Evolutionary conservation across 2,329 filamentous ascomycete genomes (phyloP).

Genomic region (Trichophyton rubrum): DNA sequence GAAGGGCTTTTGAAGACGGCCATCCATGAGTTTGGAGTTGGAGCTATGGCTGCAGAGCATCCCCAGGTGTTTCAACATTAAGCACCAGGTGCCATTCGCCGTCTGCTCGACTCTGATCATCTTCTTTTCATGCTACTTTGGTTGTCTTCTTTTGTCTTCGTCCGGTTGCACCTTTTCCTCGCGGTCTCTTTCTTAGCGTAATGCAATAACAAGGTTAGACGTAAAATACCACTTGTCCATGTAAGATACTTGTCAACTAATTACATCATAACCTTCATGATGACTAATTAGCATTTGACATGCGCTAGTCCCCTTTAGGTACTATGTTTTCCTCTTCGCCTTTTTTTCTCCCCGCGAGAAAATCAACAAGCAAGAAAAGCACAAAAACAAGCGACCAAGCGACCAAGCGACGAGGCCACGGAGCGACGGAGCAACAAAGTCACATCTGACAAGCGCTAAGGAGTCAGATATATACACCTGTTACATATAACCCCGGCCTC

Average conservation of each 20-base stretch:
- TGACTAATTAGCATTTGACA: background rate
- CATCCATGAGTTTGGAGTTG: no score
- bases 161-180: background rate
- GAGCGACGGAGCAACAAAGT: background rate
- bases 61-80: constrained; percentile 6
- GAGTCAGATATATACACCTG: background rate
- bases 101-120: background rate
- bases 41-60: no score
- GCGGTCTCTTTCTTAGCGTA: background rate
- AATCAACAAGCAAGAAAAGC: constrained; percentile 5
- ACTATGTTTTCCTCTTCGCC: constrained; percentile 15
- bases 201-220: background rate
- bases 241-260: background rate
- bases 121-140: background rate
- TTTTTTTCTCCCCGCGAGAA: constrained; percentile 8
- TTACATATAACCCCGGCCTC: background rate
- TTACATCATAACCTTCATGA: background rate
- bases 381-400: background rate
- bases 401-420: background rate
- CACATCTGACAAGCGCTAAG: background rate
- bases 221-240: background rate
- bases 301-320: constrained; percentile 11
- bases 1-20: no score
- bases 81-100: background rate
- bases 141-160: background rate